phyloP scores from a whole-genome alignment of 768 basidiomycete genomes.

The Termitomyces sp. region DNA sequence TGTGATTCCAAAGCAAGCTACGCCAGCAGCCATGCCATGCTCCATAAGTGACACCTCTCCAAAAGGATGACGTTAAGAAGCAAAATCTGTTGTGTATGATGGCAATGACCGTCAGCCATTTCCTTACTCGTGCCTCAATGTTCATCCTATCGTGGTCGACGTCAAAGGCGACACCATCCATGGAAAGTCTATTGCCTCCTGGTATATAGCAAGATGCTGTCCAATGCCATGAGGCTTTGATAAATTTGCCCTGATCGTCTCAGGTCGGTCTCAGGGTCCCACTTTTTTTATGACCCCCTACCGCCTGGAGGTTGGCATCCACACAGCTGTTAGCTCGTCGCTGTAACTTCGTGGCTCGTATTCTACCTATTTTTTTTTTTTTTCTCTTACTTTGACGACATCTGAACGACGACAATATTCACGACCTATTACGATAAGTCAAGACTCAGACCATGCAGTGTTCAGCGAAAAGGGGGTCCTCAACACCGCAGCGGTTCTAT shows the following conservation, averaged over 20 bases:
- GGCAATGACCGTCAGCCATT: not conserved
- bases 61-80: not conserved
- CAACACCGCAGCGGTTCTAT: constrained; percentile 26
- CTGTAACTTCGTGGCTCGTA: not conserved
- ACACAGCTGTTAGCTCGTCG: not conserved
- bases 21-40: not conserved
- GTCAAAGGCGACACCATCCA: not conserved
- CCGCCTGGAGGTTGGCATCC: not conserved
- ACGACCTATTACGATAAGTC: not conserved
- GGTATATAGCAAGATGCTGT: not conserved
- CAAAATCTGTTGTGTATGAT: not conserved
- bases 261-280: constrained; percentile 5
- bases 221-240: constrained; percentile 1
- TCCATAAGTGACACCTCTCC: not conserved
- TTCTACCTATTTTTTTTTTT: too few relatives aligned
- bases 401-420: not conserved
- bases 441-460: constrained; percentile 1
- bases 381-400: not conserved
- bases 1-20: not conserved
- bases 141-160: not conserved
- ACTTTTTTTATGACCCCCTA: not conserved
- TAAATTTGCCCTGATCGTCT: constrained; percentile 4
- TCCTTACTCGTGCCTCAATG: not conserved
- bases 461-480: not conserved
- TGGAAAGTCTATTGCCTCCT: not conserved